Evolutionary conservation across 352 stramenopile genomes (phyloP).

Genomic region (Phytophthora tentaculata): DNA sequence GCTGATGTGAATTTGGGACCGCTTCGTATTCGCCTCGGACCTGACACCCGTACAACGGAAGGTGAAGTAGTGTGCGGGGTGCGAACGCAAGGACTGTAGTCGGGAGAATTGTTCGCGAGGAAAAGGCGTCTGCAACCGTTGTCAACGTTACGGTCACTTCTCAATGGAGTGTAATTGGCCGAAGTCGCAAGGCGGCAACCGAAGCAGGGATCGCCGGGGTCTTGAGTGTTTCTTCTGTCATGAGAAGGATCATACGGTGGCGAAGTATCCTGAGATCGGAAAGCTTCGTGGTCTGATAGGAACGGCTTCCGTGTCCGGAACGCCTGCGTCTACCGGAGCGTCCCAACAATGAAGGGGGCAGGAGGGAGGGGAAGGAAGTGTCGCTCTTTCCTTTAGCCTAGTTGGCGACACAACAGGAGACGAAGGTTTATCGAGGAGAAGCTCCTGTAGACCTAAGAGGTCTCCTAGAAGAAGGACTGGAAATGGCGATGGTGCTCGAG

Average conservation of each 20-base stretch:
- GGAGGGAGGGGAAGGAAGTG: not conserved
- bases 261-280: not conserved
- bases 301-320: too few relatives aligned
- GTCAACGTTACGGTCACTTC: not conserved
- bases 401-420: not conserved
- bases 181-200: not conserved
- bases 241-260: not conserved
- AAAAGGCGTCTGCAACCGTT: not conserved
- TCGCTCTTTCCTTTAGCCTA: not conserved
- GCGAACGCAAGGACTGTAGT: not conserved
- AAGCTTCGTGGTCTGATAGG: not conserved
- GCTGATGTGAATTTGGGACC: too few relatives aligned
- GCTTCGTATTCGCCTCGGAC: too few relatives aligned
- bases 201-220: not conserved
- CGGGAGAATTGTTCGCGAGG: not conserved
- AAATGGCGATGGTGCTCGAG: too few relatives aligned
- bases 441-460: too few relatives aligned
- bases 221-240: not conserved
- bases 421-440: not conserved
- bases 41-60: too few relatives aligned
- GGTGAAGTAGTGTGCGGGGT: too few relatives aligned
- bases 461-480: too few relatives aligned
- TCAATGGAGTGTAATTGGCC: too few relatives aligned
- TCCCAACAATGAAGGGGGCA: too few relatives aligned
- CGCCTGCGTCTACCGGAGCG: not conserved